These are phyloP conservation scores for Phytophthora pinifolia DNA, from an alignment of 352 stramenopile species.

Conservation along the genomic window DNA sequence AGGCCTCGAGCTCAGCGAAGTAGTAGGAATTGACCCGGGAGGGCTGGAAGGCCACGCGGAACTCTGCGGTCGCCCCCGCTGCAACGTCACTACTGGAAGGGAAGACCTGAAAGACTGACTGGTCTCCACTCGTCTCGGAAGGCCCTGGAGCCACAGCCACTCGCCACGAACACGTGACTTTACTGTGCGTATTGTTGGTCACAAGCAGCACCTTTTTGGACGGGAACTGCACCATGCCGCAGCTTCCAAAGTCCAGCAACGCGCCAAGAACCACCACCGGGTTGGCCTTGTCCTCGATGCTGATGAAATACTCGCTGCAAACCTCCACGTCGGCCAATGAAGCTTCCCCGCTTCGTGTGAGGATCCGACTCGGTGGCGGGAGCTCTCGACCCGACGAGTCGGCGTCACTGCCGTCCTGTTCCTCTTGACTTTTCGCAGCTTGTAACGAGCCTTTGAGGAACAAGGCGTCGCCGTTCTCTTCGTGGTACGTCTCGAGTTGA, in stretches of 20 bases:
- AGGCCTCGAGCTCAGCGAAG: conserved; percentile 88
- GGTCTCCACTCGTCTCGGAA: conserved; percentile 6
- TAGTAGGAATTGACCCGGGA: conserved; percentile 84
- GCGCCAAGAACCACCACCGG: conserved; percentile 43
- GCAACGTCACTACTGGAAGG: conserved; percentile 79
- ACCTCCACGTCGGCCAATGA: conserved; percentile 68
- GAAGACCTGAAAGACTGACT: conserved; percentile 68
- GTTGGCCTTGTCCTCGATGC: conserved; percentile 57
- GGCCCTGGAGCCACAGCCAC: conserved; percentile 38
- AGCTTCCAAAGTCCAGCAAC: conserved; percentile 82
- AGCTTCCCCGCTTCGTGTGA: conserved; percentile 86
- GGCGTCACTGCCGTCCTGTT: conserved; percentile 7
- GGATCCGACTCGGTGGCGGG: conserved; percentile 38
- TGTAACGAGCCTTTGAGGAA: conserved; percentile 63
- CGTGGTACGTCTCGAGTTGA: conserved; percentile 75
- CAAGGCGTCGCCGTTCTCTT: conserved; percentile 65
- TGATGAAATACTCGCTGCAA: conserved; percentile 87
- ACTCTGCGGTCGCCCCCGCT: conserved; percentile 69
- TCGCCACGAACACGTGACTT: conserved; percentile 80
- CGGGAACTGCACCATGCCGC: conserved; percentile 51
- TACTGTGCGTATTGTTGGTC: conserved; percentile 86
- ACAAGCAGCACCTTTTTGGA: conserved; percentile 77
- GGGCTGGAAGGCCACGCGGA: conserved; percentile 85
- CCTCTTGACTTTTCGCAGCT: conserved; percentile 25
- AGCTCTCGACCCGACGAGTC: conserved; percentile 7